Conservation (phyloP, 768 basidiomycete species). For the Dioszegia hungarica region DNA sequence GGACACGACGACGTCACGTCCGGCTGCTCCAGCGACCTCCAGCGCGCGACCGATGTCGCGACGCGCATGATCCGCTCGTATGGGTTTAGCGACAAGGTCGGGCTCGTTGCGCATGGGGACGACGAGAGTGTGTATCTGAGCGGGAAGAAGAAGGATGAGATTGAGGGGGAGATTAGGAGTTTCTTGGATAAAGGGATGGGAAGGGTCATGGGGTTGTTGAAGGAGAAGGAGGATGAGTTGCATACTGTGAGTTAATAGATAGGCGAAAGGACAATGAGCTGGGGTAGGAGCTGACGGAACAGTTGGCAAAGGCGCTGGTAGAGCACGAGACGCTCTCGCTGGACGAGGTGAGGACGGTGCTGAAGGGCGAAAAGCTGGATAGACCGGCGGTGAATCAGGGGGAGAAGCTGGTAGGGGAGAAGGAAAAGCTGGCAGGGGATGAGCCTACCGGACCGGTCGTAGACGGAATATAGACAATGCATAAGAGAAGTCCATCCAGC, state of each 20-base stretch:
- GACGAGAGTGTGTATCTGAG: constrained; percentile 68
- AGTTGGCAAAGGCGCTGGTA: constrained; percentile 87
- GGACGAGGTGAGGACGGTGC: constrained; percentile 78
- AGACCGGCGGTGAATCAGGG: constrained; percentile 18
- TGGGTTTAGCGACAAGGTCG: constrained; percentile 51
- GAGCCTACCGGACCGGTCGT: constrained; percentile 22
- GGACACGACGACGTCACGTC: constrained; percentile 83
- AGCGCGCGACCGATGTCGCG: constrained; percentile 71
- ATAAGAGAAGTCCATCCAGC: no score
- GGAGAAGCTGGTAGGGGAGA: constrained; percentile 24
- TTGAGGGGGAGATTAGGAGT: constrained; percentile 78
- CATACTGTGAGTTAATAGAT: constrained; percentile 52
- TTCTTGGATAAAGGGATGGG: constrained; percentile 67
- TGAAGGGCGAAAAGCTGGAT: constrained; percentile 64
- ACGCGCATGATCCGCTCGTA: constrained; percentile 72
- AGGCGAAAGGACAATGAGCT: background rate
- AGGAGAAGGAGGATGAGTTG: constrained; percentile 65
- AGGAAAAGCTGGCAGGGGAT: constrained; percentile 14
- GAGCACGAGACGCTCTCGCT: constrained; percentile 89
- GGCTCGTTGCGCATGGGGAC: constrained; percentile 74
- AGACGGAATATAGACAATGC: constrained; percentile 33
- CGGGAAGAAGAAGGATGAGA: constrained; percentile 69
- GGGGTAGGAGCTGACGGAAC: background rate
- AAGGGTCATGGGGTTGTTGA: constrained; percentile 63
- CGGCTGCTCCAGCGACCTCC: constrained; percentile 85